Evolutionary conservation across 2,329 filamentous ascomycete species (phyloP), one percentile per base, ranked within the genome.

Genomic region (Byssothecium circinans): DNA sequence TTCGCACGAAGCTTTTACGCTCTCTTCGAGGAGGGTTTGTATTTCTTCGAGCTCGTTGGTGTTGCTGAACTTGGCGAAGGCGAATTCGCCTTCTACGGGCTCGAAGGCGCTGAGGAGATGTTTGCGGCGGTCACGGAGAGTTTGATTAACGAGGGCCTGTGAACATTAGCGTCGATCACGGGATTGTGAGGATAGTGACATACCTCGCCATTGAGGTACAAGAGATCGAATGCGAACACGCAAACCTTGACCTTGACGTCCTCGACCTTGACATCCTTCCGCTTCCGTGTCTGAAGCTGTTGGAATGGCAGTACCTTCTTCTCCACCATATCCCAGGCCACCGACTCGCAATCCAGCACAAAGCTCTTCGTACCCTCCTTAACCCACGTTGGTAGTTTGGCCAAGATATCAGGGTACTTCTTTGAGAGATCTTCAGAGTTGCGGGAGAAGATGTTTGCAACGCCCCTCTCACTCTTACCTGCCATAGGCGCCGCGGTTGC

Each of bases 231-330:
- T 2, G 92, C 94, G 70, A 96, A 97, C 8, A 97, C 90, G 71
- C 91, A 97, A 36, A 97, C 92, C 69, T 95, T 94, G 74, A 97
- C 87, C 68, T 95, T 96, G 52, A 97, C 88, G 60, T 97, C 92
- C 66, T 96, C 91, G 7, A 89, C 79, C 70, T 95, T 96, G 64
- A 97, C 94, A 60, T 97, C 92, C 75, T 97, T 99, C 70, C 89
- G 87, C 77, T 99, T 99, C 45, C 94, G 83, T 12, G 94, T 97
- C 94, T 97, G 97, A 36, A 99, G 81, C 68, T 96, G 91, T 71
- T 99, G 94, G 77, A 99, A 99, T 0, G 94, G 94, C 32, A 99
- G 73, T 12, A 99, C 89, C 71, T 96, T 96, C 79, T 96, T 96
- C 76, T 94, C 90, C 1, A 81, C 80, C n/a, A 89, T 81, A 70